phyloP scores from a whole-genome alignment of 2,329 filamentous ascomycete genomes.

The Aphanoascus verrucosus region DNA sequence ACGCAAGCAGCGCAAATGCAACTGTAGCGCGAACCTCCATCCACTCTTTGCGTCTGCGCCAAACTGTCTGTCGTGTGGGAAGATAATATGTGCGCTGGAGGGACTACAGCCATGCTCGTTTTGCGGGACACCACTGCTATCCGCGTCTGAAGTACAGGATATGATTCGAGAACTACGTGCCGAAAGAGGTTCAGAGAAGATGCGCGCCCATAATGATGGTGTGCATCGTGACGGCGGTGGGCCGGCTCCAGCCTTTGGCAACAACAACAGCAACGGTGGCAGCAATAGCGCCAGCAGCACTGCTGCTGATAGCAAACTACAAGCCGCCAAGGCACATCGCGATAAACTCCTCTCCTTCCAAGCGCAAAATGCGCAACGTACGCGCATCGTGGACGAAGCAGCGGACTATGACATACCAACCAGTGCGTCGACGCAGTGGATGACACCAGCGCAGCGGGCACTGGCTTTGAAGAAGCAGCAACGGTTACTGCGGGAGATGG shows the following conservation, averaged over 20 bases:
- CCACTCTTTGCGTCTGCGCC: slow-evolving; percentile 82
- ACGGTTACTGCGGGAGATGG: slow-evolving; percentile 69
- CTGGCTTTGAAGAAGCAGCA: slow-evolving; percentile 77
- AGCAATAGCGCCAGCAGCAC: slow-evolving; percentile 39
- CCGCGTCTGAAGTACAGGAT: slow-evolving; percentile 60
- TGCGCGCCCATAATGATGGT: slow-evolving; percentile 62
- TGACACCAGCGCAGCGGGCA: slow-evolving; percentile 69
- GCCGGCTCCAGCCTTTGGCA: slow-evolving; percentile 22
- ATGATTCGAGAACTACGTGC: slow-evolving; percentile 77
- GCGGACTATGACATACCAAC: slow-evolving; percentile 57
- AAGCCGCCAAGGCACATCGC: slow-evolving; percentile 63
- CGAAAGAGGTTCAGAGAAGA: slow-evolving; percentile 77
- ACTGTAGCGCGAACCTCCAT: slow-evolving; percentile 79
- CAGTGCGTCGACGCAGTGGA: slow-evolving; percentile 64
- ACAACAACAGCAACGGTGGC: slow-evolving; percentile 28
- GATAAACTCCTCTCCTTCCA: slow-evolving; percentile 75
- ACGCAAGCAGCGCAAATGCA: slow-evolving; percentile 61
- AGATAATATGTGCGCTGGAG: slow-evolving; percentile 90
- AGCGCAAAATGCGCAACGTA: slow-evolving; percentile 71
- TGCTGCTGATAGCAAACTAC: slow-evolving; percentile 40
- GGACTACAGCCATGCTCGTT: slow-evolving; percentile 90
- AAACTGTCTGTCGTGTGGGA: slow-evolving; percentile 85
- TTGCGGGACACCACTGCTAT: slow-evolving; percentile 66
- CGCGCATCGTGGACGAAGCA: slow-evolving; percentile 77
- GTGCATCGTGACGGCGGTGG: slow-evolving; percentile 28